These are phyloP conservation scores for Suillus brevipes DNA, from an alignment of 768 basidiomycete genomes.

Conservation along the genomic window DNA sequence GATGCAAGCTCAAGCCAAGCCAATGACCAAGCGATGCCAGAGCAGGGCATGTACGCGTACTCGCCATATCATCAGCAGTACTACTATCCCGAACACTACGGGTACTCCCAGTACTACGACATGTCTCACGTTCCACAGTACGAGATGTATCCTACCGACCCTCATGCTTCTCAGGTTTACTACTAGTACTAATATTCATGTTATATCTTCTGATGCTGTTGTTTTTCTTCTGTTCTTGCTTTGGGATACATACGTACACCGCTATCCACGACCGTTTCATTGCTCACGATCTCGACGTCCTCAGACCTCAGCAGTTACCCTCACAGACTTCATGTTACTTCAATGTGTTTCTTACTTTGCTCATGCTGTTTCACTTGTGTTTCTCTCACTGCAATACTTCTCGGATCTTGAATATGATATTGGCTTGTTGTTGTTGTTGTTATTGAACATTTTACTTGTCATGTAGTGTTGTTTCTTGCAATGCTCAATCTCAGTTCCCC, in stretches of 20 bases:
- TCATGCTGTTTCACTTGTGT: conserved; percentile 28
- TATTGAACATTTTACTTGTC: conserved; percentile 12
- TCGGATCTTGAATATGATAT: conserved; percentile 9
- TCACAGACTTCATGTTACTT: conserved; percentile 25
- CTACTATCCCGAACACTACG: conserved; percentile 72
- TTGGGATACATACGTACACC: conserved; percentile 18
- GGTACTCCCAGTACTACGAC: conserved; percentile 68
- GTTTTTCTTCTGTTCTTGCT: conserved; percentile 18
- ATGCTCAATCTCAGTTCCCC: not conserved
- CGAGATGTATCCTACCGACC: conserved; percentile 63
- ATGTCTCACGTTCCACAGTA: conserved; percentile 65
- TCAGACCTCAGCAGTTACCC: conserved; percentile 19
- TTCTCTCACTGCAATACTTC: conserved; percentile 17
- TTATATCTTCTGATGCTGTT: conserved; percentile 4
- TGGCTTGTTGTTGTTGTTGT: conserved; percentile 7
- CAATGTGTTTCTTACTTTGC: conserved; percentile 14
- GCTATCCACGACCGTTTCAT: conserved; percentile 18
- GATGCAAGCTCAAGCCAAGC: conserved; percentile 18
- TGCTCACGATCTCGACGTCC: conserved; percentile 13
- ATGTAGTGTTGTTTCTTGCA: conserved; percentile 14
- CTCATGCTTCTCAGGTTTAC: conserved; percentile 53
- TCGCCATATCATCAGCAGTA: conserved; percentile 58
- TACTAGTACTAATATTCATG: conserved; percentile 58
- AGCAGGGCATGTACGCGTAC: conserved; percentile 52
- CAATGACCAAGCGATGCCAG: conserved; percentile 12